Evolutionary conservation across 495 filamentous ascomycete species (phyloP), one percentile per base, ranked within the genome.

Genomic region (Podospora conica): DNA sequence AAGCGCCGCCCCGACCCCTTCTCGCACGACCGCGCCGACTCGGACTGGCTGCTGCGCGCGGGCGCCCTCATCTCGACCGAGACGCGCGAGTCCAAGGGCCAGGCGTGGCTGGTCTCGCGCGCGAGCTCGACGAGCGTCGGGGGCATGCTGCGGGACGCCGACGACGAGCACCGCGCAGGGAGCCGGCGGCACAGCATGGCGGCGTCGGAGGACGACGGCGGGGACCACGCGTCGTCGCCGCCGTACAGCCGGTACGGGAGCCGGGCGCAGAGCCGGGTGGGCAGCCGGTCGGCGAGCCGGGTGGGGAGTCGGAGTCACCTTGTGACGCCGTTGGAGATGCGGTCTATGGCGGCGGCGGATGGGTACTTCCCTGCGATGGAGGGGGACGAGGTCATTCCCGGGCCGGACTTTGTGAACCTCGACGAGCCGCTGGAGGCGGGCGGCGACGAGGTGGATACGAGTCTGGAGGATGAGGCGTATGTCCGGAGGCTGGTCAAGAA

Each of bases 1-100:
- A 73, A 69, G 23, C 70, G 71, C 24, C 27, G 61, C 18, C 40
- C 40, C 15, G 31, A 61, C 53, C 20, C 10, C 9, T 20, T 56
- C 54, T 53, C 28, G 55, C 64, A 70, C 65, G 68, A 72, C 67
- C 71, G 78, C 66, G 74, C 71, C 40, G 85, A 90, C 63, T 82
- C 83, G 22, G 89, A 91, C 78, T 93, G 90, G 90, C 82, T 95
- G 65, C 82, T 90, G 20, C 87, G 89, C 58, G 85, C 89, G 3
- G 91, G 90, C 2, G 87, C 89, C 10, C 75, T 87, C 23, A 85
- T 93, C 12, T 85, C 88, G n/a, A 83, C 85, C 4, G 86, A 87
- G 56, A 81, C 88, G 2, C 82, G 90, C 65, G 90, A 93, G 68
- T 86, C 85, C 70, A 93, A 92, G 73, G 91, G 91, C 12, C 90